Evolutionary conservation across 495 filamentous ascomycete species (phyloP), one percentile per base, ranked within the genome.

Genomic region (Sabuloglossum arenarium): DNA sequence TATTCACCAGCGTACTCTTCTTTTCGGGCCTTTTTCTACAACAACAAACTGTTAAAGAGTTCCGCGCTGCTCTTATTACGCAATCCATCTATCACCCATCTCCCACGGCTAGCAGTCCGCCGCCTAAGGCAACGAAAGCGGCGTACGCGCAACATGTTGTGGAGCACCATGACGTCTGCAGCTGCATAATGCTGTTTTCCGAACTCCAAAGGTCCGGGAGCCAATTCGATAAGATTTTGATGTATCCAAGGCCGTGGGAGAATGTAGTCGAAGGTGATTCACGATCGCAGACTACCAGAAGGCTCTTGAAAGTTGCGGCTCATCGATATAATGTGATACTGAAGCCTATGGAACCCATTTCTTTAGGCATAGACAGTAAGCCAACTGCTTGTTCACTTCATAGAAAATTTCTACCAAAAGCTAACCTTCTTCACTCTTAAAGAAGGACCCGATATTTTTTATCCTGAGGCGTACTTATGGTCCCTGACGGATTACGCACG

Each of bases 21-120:
- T 67, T 84, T 29, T 81, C 82, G 0, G 82, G 82, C 54, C 86
- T 84, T 64, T 69, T 82, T 12, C 68, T 85, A 25, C 82, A 86
- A 59, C 82, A 86, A 59, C 74, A 78, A 63, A 83, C 81, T 8
- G 75, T 86, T 21, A 73, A 69, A 34, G 75, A 67, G 55, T 72
- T 86, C 29, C 78, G 82, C 65, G 65, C 71, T 60, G 78, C 75
- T 24, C 66, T 86, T 25, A 74, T 2, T 4, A 23, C 39, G 5
- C 16, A 43, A 71, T 50, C 73, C 76, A 0, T 70, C 61, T 21
- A 42, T 66, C 30, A 67, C 62, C 45, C 61, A 60, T 58, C 49
- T 19, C 42, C 30, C 46, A 19, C 32, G 29, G 50, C 0, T 21
- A 58, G 55, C 31, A 57, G 12, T 31, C 19, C 30, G 30, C 14